phyloP scores from a whole-genome alignment of 2,329 filamentous ascomycete genomes.

The Cercospora beticola region DNA sequence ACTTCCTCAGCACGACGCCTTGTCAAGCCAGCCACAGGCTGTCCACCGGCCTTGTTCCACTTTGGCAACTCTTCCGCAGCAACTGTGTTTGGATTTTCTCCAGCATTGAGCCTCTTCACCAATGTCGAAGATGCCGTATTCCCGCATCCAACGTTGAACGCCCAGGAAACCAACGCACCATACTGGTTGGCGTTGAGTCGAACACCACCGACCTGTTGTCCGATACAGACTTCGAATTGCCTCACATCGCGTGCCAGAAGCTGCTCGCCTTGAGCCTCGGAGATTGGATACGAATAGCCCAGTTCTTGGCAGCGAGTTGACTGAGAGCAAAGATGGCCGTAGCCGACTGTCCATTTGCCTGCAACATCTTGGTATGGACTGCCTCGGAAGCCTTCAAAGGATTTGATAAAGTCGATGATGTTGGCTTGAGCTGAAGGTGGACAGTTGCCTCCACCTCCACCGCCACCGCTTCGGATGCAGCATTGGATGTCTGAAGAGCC shows the following conservation, averaged over 20 bases:
- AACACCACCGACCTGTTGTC: constrained; percentile 9
- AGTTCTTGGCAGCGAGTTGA: constrained; percentile 12
- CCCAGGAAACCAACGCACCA: constrained; percentile 19
- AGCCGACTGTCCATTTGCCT: constrained; percentile 11
- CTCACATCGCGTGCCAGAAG: constrained; percentile 14
- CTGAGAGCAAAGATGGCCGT: constrained; percentile 16
- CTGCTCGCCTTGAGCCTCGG: constrained; percentile 9
- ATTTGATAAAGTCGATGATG: constrained; percentile 20
- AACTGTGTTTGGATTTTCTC: constrained; percentile 17
- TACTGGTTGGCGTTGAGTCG: constrained; percentile 19
- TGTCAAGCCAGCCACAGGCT: constrained; percentile 9
- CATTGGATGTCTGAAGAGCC: constrained; percentile 17
- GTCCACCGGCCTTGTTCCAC: constrained; percentile 16
- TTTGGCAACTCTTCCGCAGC: constrained; percentile 15
- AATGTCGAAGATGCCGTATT: constrained; percentile 18
- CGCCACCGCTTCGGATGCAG: constrained; percentile 13
- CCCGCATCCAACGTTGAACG: constrained; percentile 17
- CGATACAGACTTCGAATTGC: constrained; percentile 15
- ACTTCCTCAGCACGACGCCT: constrained; percentile 16
- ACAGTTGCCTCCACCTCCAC: constrained; percentile 5
- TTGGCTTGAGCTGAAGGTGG: constrained; percentile 9
- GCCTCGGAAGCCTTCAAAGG: constrained; percentile 13
- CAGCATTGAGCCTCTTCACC: constrained; percentile 12
- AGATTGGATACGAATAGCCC: constrained; percentile 11
- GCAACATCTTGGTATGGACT: constrained; percentile 15